A percentile compares a stretch with the other conserved stretches of the same genome.
Conservation (phyloP, 768 basidiomycete genomes). For the Boletus speciosus region DNA sequence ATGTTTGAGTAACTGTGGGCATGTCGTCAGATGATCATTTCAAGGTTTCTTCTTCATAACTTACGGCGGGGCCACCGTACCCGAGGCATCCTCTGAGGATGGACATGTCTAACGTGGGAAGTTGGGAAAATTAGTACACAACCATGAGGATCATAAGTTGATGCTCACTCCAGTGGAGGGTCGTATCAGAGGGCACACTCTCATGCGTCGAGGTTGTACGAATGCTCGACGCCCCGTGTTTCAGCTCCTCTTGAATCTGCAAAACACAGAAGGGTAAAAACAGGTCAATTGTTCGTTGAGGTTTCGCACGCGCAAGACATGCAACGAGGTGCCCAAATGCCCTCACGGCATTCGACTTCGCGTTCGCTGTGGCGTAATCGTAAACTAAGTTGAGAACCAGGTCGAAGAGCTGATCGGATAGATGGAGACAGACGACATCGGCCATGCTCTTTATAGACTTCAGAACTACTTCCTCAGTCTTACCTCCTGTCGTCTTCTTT, state of each 20-base stretch:
- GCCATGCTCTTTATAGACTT: conserved; percentile 77
- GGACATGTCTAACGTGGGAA: conserved; percentile 54
- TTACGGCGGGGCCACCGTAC: conserved; percentile 61
- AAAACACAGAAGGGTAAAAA: conserved; percentile 75
- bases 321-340: conserved; percentile 87
- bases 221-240: conserved; percentile 84
- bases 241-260: conserved; percentile 82
- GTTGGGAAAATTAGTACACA: not conserved
- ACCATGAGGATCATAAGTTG: not conserved
- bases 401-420: conserved; percentile 65
- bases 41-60: conserved; percentile 18
- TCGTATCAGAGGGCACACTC: conserved; percentile 79
- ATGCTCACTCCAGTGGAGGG: conserved; percentile 85
- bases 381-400: conserved; percentile 80
- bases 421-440: conserved; percentile 76
- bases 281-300: conserved; percentile 70
- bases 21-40: not conserved
- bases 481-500: conserved; percentile 82
- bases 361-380: conserved; percentile 86
- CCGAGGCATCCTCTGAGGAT: conserved; percentile 82
- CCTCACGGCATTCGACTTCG: conserved; percentile 86
- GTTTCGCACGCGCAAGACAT: conserved; percentile 75
- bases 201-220: conserved; percentile 74
- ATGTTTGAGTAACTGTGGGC: conserved; percentile 62
- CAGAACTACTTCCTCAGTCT: conserved; percentile 68